phyloP scores from a whole-genome alignment of 345 rosid species.

The Melastoma malabathricum region DNA sequence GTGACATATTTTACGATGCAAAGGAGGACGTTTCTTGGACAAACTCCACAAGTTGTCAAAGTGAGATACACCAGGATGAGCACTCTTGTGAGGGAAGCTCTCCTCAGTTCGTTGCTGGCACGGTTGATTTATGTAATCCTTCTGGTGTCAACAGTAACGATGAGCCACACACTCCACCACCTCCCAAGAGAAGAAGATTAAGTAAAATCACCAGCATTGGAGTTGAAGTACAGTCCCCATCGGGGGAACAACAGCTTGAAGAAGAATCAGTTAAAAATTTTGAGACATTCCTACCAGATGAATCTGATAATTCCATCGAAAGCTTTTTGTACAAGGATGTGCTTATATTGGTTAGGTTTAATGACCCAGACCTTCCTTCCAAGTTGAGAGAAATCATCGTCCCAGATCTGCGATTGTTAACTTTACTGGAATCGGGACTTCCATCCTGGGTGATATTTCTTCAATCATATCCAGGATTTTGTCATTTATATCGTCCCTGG shows the following conservation, averaged over 20 bases:
- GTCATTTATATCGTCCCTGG: conserved; percentile 95
- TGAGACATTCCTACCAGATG: conserved; percentile 5
- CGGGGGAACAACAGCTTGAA: conserved; percentile 44
- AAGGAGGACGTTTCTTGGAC: conserved; percentile 37
- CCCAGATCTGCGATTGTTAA: conserved; percentile 68
- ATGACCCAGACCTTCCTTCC: conserved; percentile 72
- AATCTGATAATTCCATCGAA: background rate
- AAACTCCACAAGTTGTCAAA: conserved; percentile 14
- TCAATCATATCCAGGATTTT: conserved; percentile 88
- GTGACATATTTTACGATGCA: conserved; percentile 76
- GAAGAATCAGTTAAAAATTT: conserved; percentile 14
- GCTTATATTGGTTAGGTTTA: conserved; percentile 58
- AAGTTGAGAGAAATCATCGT: conserved; percentile 58
- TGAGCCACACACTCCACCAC: conserved; percentile 60
- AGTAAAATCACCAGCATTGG: conserved; percentile 23
- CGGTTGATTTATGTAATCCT: conserved; percentile 21
- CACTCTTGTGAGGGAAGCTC: conserved; percentile 20
- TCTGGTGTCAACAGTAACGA: conserved; percentile 12
- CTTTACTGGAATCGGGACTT: conserved; percentile 88
- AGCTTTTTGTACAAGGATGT: background rate
- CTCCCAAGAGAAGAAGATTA: conserved; percentile 61
- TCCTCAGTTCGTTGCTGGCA: conserved; percentile 21
- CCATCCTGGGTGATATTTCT: conserved; percentile 98
- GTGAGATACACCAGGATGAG: conserved; percentile 18
- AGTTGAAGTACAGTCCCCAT: conserved; percentile 45